Conservation (phyloP, 2,329 filamentous ascomycete species). For the Phaeoacremonium minimum region DNA sequence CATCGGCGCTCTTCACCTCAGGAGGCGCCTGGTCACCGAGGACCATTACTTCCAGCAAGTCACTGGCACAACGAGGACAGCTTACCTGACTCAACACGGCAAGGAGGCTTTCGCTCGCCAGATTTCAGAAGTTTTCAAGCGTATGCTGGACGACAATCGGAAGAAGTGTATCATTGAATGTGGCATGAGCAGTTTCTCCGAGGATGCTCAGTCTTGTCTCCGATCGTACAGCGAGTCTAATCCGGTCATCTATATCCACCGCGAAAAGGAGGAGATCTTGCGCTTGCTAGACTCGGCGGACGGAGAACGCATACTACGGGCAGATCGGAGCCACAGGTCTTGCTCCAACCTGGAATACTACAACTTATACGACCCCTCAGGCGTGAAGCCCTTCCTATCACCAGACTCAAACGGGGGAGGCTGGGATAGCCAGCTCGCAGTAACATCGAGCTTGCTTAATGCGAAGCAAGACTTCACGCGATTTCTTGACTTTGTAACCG, state of each 20-base stretch:
- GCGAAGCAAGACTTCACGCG: constrained; percentile 56
- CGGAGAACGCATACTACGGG: constrained; percentile 51
- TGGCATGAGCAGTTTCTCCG: constrained; percentile 59
- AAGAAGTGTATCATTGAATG: constrained; percentile 66
- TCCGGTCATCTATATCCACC: constrained; percentile 65
- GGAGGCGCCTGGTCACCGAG: constrained; percentile 62
- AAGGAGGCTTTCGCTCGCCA: constrained; percentile 56
- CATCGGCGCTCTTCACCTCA: constrained; percentile 65
- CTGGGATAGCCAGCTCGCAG: constrained; percentile 21
- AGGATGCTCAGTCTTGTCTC: constrained; percentile 53
- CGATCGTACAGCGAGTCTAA: constrained; percentile 58
- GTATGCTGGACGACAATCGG: constrained; percentile 54
- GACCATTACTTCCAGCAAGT: constrained; percentile 63
- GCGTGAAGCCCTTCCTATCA: constrained; percentile 19
- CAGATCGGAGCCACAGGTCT: constrained; percentile 50
- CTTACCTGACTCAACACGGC: constrained; percentile 58
- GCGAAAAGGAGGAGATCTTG: constrained; percentile 60
- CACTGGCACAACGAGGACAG: constrained; percentile 55
- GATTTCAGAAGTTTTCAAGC: constrained; percentile 57
- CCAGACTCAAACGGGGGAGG: constrained; percentile 8
- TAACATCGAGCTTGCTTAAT: constrained; percentile 53
- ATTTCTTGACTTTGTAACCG: constrained; percentile 55
- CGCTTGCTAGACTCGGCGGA: constrained; percentile 49
- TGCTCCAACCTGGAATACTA: constrained; percentile 71
- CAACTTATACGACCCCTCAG: constrained; percentile 52